Base-by-base conservation (phyloP, 805 yeast species). In the Suhomyces emberorum region DNA sequence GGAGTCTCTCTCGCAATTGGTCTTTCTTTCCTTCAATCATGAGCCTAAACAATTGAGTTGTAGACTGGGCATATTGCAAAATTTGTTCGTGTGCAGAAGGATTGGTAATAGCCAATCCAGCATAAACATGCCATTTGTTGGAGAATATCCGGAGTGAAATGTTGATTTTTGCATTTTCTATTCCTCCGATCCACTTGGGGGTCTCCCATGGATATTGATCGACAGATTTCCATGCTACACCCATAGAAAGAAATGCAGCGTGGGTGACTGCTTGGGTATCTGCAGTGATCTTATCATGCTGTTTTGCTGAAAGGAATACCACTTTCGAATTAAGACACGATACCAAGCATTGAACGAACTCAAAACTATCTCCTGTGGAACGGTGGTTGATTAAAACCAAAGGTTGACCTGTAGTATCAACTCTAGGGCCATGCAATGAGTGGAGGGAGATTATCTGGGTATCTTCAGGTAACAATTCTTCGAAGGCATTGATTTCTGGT, bases 201-300 rank as follows among this genome's bases (percentile, higher is more conserved):
- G 80, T 73, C 44, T 79, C 82, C 98, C 98, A 93, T 0, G 98
- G 98, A 55, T 88, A 93, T 55, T 84, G 82, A 52, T 81, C 74
- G 43, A 74, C 70, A 31, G 80, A 76, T 47, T 76, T 83, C 98
- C 98, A 93, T 5, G 98, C 98, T 6, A 81, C 79, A 4, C 98
- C 98, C 98, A 93, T 93, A 38, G 95, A 82, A 41, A 93, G 67
- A 54, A 93, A 93, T 0, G 97, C 98, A 9, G 97, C 97, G 57
- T 93, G 98, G 0, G 98, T 93, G 12, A 91, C 96, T 0, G 98
- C 98, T 59, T 93, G 98, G 2, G 98, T 93, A 57, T 93, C 98
- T 0, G 98, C 98, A 0, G 98, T 91, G 44, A 93, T 91, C 49
- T 75, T 77, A 58, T 93, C 98, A 57, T 93, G 98, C 55, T 89